phyloP scores from a whole-genome alignment of 2,329 filamentous ascomycete genomes.

The Ophiostoma populinum region DNA sequence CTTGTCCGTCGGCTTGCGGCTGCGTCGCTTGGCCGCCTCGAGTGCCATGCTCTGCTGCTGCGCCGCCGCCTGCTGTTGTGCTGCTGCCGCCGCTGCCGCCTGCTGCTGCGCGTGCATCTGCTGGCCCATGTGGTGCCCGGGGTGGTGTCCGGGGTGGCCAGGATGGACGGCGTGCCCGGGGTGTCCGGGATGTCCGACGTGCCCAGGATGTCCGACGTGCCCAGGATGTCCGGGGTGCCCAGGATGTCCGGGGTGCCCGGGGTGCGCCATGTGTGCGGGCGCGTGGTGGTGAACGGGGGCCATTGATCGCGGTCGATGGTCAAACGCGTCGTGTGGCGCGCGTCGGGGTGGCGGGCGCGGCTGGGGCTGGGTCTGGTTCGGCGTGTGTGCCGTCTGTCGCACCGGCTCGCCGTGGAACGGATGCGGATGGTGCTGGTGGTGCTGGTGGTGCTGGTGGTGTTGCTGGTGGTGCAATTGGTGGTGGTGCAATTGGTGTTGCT shows the following conservation, averaged over 20 bases:
- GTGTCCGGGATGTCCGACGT: not conserved
- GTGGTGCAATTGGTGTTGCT: not conserved
- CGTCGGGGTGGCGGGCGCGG: too few relatives aligned
- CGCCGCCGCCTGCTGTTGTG: slow-evolving; percentile 32
- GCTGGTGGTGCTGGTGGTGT: slow-evolving; percentile 3
- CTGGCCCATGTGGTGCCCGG: slow-evolving; percentile 10
- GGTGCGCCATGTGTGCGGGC: slow-evolving; percentile 5
- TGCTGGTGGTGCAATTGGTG: not conserved
- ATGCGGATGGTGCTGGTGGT: slow-evolving; percentile 3
- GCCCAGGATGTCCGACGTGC: not conserved
- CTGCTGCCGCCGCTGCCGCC: slow-evolving; percentile 25
- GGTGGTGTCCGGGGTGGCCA: not conserved
- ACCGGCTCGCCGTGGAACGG: too few relatives aligned
- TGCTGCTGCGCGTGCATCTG: slow-evolving; percentile 18
- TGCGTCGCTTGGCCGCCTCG: slow-evolving; percentile 60
- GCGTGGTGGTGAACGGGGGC: slow-evolving; percentile 5
- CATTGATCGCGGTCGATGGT: slow-evolving; percentile 6
- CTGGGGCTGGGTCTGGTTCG: too few relatives aligned
- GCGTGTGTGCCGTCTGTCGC: too few relatives aligned
- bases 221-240: not conserved
- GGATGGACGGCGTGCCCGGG: slow-evolving; percentile 1
- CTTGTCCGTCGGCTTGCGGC: slow-evolving; percentile 84
- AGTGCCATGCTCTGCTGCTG: slow-evolving; percentile 35
- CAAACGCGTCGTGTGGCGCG: too few relatives aligned
- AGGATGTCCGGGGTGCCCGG: slow-evolving; percentile 1